phyloP scores from a whole-genome alignment of 345 rosid species.

The Hibiscus tridactylites region DNA sequence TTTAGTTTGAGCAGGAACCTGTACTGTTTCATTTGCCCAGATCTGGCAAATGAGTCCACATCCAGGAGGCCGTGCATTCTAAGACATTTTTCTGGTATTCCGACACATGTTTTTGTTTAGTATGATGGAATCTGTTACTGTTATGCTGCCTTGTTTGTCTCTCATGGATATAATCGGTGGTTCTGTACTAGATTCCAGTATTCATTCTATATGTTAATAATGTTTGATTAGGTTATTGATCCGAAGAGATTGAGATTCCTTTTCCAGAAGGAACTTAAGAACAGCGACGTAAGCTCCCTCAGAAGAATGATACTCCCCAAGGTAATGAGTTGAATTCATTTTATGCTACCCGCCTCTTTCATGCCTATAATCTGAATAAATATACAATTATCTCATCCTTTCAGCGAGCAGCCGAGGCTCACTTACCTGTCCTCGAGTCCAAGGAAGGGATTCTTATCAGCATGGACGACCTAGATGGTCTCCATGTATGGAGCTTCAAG shows the following conservation, averaged over 20 bases:
- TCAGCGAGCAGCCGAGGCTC: constrained; percentile 95
- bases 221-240: constrained; percentile 43
- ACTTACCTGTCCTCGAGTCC: constrained; percentile 69
- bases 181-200: background rate
- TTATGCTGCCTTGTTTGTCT: background rate
- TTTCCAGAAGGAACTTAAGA: constrained; percentile 88
- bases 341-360: background rate
- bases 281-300: constrained; percentile 68
- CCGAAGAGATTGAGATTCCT: constrained; percentile 63
- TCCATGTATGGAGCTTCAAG: constrained; percentile 81
- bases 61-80: background rate
- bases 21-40: background rate
- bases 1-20: background rate
- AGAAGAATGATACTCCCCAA: constrained; percentile 93
- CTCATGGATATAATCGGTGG: background rate
- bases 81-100: background rate
- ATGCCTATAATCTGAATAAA: background rate
- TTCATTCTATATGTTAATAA: background rate
- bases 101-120: background rate
- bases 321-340: constrained; percentile 31
- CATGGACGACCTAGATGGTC: constrained; percentile 80
- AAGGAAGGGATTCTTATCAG: constrained; percentile 75
- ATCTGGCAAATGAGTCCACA: background rate
- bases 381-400: background rate
- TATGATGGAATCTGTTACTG: background rate